Evolutionary conservation across 495 filamentous ascomycete species (phyloP), one percentile per base, ranked within the genome.

Genomic region (Xylaria intraflava): DNA sequence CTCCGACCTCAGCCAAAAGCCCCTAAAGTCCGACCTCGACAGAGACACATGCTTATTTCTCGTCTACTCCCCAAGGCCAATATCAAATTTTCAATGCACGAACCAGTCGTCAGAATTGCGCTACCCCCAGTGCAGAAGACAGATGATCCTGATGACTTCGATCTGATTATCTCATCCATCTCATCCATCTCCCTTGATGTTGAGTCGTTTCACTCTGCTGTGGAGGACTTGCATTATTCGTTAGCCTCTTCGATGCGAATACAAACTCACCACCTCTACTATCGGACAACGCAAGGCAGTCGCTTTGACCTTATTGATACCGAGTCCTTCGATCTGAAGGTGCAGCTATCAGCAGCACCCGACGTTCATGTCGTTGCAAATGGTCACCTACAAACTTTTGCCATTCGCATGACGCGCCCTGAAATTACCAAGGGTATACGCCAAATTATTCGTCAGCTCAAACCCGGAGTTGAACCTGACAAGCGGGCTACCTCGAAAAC

Each of bases 61-160:
- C 82, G 89, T 40, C 77, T 97, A 12, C 78, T 99, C 2, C 93
- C 93, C 2, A 99, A 99, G 69, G 89, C 93, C 11, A 93, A 76
- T 66, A 86, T 96, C 65, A 97, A 97, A 62, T 81, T 96, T 36
- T 96, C 92, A 2, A 84, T 99, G 62, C 92, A 97, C 59, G 94
- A 99, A 66, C 93, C 93, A 1, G 94, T 97, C 12, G 62, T 96
- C 58, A 83, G 93, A 58, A 89, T 97, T 59, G 78, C 90, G 1
- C 77, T 99, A 24, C 92, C 91, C 7, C 78, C 78, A 3, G 76
- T 80, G 8, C 64, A 78, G 43, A 74, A 72, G 53, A 81, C 85
- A 0, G 77, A 83, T 47, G 84, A 88, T 53, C 74, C 82, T 10
- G 80, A 83, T 41, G 89, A 96, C 56, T 96, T 90, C 56, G 95